Evolutionary conservation across 768 basidiomycete species (phyloP), one percentile per base, ranked within the genome.

Genomic region (Roridomyces roridus): DNA sequence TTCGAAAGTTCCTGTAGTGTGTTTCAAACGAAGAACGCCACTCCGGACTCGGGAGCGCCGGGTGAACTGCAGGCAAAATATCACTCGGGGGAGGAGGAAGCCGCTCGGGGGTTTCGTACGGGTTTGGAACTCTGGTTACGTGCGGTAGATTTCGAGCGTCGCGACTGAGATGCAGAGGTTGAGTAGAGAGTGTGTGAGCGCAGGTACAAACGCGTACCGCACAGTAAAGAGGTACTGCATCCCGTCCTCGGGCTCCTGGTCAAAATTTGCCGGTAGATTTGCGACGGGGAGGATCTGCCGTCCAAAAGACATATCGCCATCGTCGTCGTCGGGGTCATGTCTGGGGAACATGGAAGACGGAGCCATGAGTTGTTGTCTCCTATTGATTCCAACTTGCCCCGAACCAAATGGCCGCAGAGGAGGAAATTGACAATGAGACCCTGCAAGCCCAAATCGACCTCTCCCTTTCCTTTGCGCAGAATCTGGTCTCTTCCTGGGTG

Each of bases 361-460:
- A 36, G 23, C 24, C 31, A 25, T 20, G n/a, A 41, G 44, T 44
- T 36, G 55, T 53, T 49, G 41, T 48, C 41, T 21, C 31, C 11
- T 59, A 46, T 53, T 52, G 25, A 18, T 3, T 26, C 18, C 5
- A n/a, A n/a, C 18, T 8, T 21, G 14, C 37, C 28, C 39, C 26
- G 24, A 25, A 18, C 24, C 26, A 70, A 68, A 64, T 70, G 40
- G 54, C 62, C 21, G 57, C 67, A n/a, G 73, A 81, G 54, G 81
- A 86, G 61, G 83, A 87, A 36, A 77, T 91, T 41, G 87, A 91
- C 67, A 62, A 77, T 45, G 88, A 90, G 65, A 75, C 82, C 29
- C 76, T 93, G 36, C 91, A 92, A 70, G 90, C 91, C n/a, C 89
- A 89, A 72, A 85, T 92, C 48, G 88, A 93, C 70, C 74, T 90